Evolutionary conservation across 2,329 filamentous ascomycete genomes (phyloP).

Genomic region (Xylariales sp.): DNA sequence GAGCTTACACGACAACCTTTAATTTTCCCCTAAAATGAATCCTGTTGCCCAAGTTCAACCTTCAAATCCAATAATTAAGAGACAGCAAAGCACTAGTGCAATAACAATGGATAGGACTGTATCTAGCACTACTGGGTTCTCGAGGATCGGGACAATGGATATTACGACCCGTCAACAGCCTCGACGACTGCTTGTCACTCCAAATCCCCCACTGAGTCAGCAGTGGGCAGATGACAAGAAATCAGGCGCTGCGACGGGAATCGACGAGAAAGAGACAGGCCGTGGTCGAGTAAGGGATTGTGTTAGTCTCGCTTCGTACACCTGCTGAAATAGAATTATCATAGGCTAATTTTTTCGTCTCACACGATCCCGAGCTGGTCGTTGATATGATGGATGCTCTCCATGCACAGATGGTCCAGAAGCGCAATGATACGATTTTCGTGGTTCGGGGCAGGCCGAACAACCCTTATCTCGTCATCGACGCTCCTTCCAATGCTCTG

Average conservation of each 20-base stretch:
- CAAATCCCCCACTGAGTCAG: background rate
- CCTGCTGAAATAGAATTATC: too few species aligned
- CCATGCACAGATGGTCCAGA: background rate
- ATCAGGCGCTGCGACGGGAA: background rate
- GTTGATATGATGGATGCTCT: constrained; percentile 1
- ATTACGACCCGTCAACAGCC: too few species aligned
- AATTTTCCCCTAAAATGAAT: too few species aligned
- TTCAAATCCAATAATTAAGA: too few species aligned
- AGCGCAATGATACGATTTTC: background rate
- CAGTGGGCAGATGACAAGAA: background rate
- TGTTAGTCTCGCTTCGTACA: background rate
- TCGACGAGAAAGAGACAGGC: background rate
- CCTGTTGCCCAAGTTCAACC: too few species aligned
- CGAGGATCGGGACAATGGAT: too few species aligned
- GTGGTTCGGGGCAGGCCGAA: background rate
- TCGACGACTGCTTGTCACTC: background rate
- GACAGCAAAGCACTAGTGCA: too few species aligned
- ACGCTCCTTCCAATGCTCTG: constrained; percentile 1
- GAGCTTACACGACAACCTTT: too few species aligned
- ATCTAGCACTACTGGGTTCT: too few species aligned
- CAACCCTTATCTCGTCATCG: background rate
- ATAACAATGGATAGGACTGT: too few species aligned
- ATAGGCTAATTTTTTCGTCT: constrained; percentile 2
- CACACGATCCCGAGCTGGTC: background rate
- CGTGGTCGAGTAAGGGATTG: background rate